A percentile compares a stretch with the other conserved stretches of the same genome.
These are phyloP conservation scores for Suillus discolor DNA, from an alignment of 768 basidiomycete genomes.

Conservation along the genomic window DNA sequence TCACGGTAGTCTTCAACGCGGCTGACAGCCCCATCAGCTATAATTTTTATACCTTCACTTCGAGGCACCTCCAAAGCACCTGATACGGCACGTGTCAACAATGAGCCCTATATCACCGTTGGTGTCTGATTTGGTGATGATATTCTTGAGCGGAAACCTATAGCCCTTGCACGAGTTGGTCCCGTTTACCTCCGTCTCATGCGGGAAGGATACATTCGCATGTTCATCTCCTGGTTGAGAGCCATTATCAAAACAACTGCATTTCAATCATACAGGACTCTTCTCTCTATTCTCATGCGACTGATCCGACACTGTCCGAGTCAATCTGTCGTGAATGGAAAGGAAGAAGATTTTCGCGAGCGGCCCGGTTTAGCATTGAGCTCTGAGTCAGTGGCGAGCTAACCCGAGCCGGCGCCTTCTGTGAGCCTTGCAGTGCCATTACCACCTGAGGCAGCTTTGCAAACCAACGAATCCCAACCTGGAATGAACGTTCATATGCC, in stretches of 20 bases:
- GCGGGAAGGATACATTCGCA: too few species aligned
- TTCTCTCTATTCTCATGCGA: neutral
- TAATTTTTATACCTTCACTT: too few species aligned
- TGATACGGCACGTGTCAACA: too few species aligned
- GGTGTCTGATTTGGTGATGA: too few species aligned
- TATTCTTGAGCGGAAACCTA: too few species aligned
- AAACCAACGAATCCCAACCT: neutral
- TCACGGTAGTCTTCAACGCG: too few species aligned
- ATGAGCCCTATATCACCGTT: too few species aligned
- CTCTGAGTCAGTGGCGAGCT: neutral
- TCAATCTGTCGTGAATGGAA: neutral
- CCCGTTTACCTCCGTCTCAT: too few species aligned
- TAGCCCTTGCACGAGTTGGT: too few species aligned
- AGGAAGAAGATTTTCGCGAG: neutral
- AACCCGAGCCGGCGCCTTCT: neutral
- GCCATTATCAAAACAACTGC: neutral
- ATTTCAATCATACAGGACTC: neutral
- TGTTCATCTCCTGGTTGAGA: neutral
- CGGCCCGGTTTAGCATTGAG: neutral
- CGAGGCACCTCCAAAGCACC: too few species aligned
- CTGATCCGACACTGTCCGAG: neutral
- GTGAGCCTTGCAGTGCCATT: neutral
- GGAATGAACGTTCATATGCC: neutral
- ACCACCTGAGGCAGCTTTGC: neutral
- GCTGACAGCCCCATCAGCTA: too few species aligned